Conservation (phyloP, 805 yeast genomes). For the Metschnikowia kofuensis region DNA sequence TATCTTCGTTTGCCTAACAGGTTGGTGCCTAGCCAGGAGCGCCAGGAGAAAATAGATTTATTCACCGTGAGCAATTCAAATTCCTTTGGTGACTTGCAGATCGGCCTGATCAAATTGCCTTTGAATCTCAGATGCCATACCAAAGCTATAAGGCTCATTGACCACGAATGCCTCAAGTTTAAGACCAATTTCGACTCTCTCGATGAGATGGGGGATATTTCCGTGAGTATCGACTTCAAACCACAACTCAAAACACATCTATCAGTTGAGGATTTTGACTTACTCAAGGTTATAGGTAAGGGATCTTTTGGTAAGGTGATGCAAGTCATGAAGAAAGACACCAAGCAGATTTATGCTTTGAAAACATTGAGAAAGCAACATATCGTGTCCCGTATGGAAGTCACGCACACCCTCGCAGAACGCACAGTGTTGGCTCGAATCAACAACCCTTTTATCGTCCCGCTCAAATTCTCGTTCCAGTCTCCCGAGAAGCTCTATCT, state of each 20-base stretch:
- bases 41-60: constrained; percentile 25
- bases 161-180: constrained; percentile 50
- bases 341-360: constrained; percentile 90
- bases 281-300: constrained; percentile 93
- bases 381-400: constrained; percentile 91
- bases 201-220: constrained; percentile 49
- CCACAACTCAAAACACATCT: constrained; percentile 61
- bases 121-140: constrained; percentile 53
- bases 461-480: constrained; percentile 93
- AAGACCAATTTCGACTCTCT: constrained; percentile 40
- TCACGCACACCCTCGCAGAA: constrained; percentile 94
- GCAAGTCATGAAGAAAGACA: constrained; percentile 96
- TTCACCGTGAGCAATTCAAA: constrained; percentile 35
- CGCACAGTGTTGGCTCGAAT: constrained; percentile 92
- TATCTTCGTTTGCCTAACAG: constrained; percentile 75
- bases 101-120: constrained; percentile 68
- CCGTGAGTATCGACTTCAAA: constrained; percentile 66
- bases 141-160: constrained; percentile 53
- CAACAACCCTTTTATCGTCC: constrained; percentile 93
- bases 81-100: constrained; percentile 62
- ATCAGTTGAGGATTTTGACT: constrained; percentile 86
- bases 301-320: constrained; percentile 98
- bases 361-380: constrained; percentile 93
- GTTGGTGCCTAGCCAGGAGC: constrained; percentile 45
- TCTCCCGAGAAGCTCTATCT: constrained; percentile 92